Conservation (phyloP, 192 early-diverging fungal genomes). For the Chytriomyces hyalinus region DNA sequence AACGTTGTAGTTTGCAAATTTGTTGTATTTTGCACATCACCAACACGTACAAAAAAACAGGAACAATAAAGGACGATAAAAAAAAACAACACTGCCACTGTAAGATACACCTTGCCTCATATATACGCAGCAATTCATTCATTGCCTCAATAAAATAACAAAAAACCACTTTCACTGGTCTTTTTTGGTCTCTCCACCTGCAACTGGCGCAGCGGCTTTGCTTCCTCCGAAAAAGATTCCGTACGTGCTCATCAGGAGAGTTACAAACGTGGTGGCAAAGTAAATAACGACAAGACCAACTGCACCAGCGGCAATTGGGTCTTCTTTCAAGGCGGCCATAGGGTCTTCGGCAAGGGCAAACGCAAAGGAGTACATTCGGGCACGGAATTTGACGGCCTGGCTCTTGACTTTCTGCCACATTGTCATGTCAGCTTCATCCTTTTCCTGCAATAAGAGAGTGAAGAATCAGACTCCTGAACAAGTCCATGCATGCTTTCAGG, state of each 20-base stretch:
- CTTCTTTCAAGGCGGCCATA: slow-evolving; percentile 46
- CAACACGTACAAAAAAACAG: no score
- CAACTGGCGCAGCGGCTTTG: neutral
- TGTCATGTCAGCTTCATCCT: slow-evolving; percentile 12
- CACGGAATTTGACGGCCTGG: slow-evolving; percentile 21
- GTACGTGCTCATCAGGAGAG: slow-evolving; percentile 14
- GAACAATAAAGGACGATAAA: no score
- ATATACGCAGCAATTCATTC: no score
- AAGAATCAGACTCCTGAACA: neutral
- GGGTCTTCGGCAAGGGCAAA: slow-evolving; percentile 39
- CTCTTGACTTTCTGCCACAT: slow-evolving; percentile 34
- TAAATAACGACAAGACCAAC: slow-evolving; percentile 19
- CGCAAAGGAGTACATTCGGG: slow-evolving; percentile 35
- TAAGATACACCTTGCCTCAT: no score
- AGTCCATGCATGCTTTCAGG: neutral
- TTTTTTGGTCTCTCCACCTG: neutral
- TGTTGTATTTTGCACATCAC: no score
- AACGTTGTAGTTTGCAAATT: no score
- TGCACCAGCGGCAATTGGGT: slow-evolving; percentile 42
- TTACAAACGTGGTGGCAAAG: slow-evolving; percentile 17
- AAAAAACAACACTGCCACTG: no score
- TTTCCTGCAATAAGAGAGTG: neutral
- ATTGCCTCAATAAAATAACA: no score
- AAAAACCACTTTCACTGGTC: no score
- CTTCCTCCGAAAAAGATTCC: neutral